Percentiles rank a stretch among this genome's conserved stretches.
These are phyloP conservation scores for Skeletonema costatum DNA, from an alignment of 108 stramenopile genomes.

Conservation along the genomic window DNA sequence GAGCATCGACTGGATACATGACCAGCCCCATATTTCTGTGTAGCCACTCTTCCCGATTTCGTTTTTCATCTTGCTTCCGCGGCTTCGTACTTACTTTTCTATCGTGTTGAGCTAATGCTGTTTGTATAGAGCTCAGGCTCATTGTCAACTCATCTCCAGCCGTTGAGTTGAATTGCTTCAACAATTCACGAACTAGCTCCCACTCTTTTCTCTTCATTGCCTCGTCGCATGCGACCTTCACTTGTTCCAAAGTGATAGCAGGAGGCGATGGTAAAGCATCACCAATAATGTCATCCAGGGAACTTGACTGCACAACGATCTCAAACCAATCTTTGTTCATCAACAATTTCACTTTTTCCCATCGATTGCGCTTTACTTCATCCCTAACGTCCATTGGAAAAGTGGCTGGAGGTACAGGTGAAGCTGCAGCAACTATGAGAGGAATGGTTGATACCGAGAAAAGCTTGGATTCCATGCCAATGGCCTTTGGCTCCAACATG, in stretches of 20 bases:
- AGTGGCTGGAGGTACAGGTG: constrained; percentile 4
- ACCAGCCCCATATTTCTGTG: constrained; percentile 10
- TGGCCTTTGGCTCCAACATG: constrained; percentile 23
- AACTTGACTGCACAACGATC: not conserved
- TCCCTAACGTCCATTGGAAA: not conserved
- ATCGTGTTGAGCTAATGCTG: not conserved
- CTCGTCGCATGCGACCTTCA: constrained; percentile 19
- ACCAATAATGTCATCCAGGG: not conserved
- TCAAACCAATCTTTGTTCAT: constrained; percentile 7
- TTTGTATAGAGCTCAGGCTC: not conserved
- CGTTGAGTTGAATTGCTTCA: not conserved
- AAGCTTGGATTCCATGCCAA: constrained; percentile 12
- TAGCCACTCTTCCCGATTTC: constrained; percentile 17
- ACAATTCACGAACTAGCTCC: constrained; percentile 21
- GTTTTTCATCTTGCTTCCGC: not conserved
- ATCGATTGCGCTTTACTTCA: constrained; percentile 10
- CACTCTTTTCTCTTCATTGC: constrained; percentile 31
- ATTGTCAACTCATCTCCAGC: not conserved
- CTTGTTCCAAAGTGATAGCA: constrained; percentile 18
- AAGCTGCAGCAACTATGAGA: constrained; percentile 27
- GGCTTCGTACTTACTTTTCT: not conserved
- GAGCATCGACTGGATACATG: constrained; percentile 9
- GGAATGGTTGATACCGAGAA: constrained; percentile 16
- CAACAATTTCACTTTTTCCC: constrained; percentile 32
- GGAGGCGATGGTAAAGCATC: not conserved